Evolutionary conservation across 768 basidiomycete species (phyloP).

Genomic region (Leccinum olivaceopallidum): DNA sequence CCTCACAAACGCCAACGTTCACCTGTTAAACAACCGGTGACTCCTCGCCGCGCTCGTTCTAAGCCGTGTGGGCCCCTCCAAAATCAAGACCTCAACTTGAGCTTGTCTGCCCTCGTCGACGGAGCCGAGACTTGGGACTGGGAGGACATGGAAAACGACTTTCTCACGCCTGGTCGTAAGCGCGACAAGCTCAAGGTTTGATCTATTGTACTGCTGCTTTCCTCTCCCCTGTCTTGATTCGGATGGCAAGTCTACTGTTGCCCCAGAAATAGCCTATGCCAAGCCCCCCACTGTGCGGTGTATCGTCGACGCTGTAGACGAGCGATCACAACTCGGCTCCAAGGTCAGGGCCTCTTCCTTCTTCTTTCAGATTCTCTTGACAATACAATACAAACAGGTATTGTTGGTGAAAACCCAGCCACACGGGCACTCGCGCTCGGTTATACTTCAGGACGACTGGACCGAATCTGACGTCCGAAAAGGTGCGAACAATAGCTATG

Average conservation of each 20-base stretch:
- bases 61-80: background rate
- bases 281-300: constrained; percentile 55
- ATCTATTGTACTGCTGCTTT: background rate
- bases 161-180: constrained; percentile 48
- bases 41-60: constrained; percentile 15
- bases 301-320: constrained; percentile 48
- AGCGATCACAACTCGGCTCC: constrained; percentile 23
- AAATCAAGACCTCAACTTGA: constrained; percentile 34
- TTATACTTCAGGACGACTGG: constrained; percentile 83
- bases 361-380: background rate
- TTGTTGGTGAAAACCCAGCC: constrained; percentile 49
- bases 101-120: constrained; percentile 52
- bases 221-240: constrained; percentile 7
- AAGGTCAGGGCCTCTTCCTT: constrained; percentile 18
- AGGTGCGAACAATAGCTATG: constrained; percentile 44
- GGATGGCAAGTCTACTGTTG: constrained; percentile 10
- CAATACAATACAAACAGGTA: constrained; percentile 35
- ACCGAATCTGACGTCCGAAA: constrained; percentile 55
- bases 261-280: constrained; percentile 20
- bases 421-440: constrained; percentile 40
- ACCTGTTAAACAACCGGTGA: constrained; percentile 18
- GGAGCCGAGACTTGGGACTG: constrained; percentile 74
- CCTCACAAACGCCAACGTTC: constrained; percentile 17
- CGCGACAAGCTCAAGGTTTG: constrained; percentile 23
- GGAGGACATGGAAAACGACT: constrained; percentile 53